A percentile compares a stretch with the other conserved stretches of the same genome.
Conservation (phyloP, 176 grass and related monocot species). For the Zoysia japonica region DNA sequence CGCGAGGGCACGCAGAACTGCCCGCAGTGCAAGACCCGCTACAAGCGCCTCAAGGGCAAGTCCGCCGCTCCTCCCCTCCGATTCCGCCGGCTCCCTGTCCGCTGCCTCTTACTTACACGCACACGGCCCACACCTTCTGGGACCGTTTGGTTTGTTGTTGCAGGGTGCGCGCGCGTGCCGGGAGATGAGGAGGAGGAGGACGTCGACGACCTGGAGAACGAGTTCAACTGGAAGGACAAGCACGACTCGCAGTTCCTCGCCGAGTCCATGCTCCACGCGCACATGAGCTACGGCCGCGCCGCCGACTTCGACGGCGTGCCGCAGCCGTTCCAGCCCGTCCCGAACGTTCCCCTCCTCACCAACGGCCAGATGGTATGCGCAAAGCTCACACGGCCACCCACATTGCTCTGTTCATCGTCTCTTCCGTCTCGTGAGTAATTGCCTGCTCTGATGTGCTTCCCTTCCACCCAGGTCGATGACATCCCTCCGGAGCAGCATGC, state of each 20-base stretch:
- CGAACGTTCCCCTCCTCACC: conserved; percentile 85
- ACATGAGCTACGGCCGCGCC: conserved; percentile 83
- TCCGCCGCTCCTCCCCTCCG: conserved; percentile 8
- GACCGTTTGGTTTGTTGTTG: background rate
- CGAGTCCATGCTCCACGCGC: conserved; percentile 70
- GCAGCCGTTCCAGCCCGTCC: conserved; percentile 47
- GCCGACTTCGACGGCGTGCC: conserved; percentile 32
- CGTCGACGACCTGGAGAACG: conserved; percentile 83
- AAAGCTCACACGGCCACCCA: background rate
- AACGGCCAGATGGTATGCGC: conserved; percentile 89
- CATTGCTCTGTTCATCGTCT: background rate
- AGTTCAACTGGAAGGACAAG: conserved; percentile 56
- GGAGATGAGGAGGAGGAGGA: conserved; percentile 92
- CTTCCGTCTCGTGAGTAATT: background rate
- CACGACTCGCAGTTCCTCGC: conserved; percentile 50
- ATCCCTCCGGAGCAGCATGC: conserved; percentile 93
- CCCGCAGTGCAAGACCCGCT: conserved; percentile 72
- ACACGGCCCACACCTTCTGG: too few species aligned
- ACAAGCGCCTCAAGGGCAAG: conserved; percentile 67
- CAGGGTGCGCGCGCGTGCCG: conserved; percentile 71
- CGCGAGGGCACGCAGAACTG: conserved; percentile 72
- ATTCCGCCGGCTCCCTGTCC: background rate
- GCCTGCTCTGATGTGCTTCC: background rate
- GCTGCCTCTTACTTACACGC: too few species aligned
- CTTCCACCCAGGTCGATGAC: conserved; percentile 61